These are phyloP conservation scores for Gnaphalium uliginosum DNA, from an alignment of 129 eudicot genomes.

Conservation along the genomic window DNA sequence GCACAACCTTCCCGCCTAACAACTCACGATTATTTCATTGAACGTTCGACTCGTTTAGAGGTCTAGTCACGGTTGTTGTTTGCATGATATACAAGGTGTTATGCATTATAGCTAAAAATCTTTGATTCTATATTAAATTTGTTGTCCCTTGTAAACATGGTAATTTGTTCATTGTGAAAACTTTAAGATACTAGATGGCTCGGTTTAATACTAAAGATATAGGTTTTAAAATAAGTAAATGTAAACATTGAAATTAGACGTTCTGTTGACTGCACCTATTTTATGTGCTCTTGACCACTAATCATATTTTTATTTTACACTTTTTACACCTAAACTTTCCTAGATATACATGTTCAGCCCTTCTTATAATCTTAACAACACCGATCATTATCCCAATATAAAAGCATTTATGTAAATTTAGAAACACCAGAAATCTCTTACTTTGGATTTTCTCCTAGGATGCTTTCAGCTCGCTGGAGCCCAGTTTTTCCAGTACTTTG, in stretches of 20 bases:
- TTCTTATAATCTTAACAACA: too few species aligned
- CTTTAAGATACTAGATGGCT: constrained; percentile 2
- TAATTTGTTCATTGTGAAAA: neutral
- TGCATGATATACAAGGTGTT: constrained; percentile 25
- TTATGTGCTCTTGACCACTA: too few species aligned
- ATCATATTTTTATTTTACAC: too few species aligned
- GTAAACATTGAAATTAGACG: too few species aligned
- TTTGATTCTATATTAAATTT: neutral
- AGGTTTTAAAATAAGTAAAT: too few species aligned
- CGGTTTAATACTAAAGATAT: too few species aligned
- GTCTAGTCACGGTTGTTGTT: neutral
- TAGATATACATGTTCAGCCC: too few species aligned
- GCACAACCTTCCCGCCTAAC: neutral
- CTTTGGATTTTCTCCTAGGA: constrained; percentile 66
- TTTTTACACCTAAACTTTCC: too few species aligned
- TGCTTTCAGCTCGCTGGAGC: constrained; percentile 64
- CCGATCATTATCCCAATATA: too few species aligned
- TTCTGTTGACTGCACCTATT: too few species aligned
- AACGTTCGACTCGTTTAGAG: too few species aligned
- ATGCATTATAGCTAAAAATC: constrained; percentile 16
- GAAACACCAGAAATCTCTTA: constrained; percentile 35
- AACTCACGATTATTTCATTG: neutral
- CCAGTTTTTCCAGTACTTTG: constrained; percentile 68
- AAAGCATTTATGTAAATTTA: neutral
- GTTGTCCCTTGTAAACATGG: neutral